phyloP scores from a whole-genome alignment of 176 grass and related monocot species.

The Microstegium vimineum region DNA sequence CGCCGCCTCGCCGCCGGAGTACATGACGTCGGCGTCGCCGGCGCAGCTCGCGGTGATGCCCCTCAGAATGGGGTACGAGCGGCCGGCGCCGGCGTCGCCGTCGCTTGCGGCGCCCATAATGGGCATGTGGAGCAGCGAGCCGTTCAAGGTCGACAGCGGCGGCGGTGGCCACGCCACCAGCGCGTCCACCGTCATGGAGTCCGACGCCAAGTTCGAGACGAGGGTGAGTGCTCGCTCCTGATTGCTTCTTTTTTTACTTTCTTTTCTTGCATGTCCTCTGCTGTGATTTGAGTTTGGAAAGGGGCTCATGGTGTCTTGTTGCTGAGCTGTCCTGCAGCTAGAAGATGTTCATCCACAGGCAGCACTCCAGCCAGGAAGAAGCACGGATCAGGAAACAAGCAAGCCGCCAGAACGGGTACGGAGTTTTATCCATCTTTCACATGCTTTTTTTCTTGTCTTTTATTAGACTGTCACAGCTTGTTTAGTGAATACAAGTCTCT shows the following conservation, averaged over 20 bases:
- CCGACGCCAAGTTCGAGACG: slow-evolving; percentile 49
- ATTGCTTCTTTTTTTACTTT: no score
- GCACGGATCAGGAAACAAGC: slow-evolving; percentile 57
- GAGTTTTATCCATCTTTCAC: neutral
- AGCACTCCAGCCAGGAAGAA: slow-evolving; percentile 32
- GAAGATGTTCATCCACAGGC: slow-evolving; percentile 44
- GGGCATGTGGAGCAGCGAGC: slow-evolving; percentile 58
- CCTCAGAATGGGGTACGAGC: slow-evolving; percentile 54
- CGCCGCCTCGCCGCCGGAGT: slow-evolving; percentile 44
- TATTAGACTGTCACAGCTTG: neutral
- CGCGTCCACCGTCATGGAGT: slow-evolving; percentile 55
- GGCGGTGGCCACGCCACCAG: slow-evolving; percentile 68
- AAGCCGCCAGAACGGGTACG: slow-evolving; percentile 53
- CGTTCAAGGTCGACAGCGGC: slow-evolving; percentile 60
- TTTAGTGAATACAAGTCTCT: neutral
- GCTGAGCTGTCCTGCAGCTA: slow-evolving; percentile 35
- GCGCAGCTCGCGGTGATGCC: slow-evolving; percentile 58
- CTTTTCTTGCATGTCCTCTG: neutral
- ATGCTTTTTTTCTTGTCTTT: neutral
- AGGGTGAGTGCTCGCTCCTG: slow-evolving; percentile 34
- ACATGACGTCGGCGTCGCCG: slow-evolving; percentile 64
- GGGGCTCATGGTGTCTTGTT: slow-evolving; percentile 6
- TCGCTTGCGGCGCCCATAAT: neutral
- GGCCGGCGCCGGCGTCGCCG: slow-evolving; percentile 16
- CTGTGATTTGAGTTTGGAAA: neutral